Evolutionary conservation across 305 asterid species (phyloP), one percentile per base, ranked within the genome.

Genomic region (Fraxinus floribunda): DNA sequence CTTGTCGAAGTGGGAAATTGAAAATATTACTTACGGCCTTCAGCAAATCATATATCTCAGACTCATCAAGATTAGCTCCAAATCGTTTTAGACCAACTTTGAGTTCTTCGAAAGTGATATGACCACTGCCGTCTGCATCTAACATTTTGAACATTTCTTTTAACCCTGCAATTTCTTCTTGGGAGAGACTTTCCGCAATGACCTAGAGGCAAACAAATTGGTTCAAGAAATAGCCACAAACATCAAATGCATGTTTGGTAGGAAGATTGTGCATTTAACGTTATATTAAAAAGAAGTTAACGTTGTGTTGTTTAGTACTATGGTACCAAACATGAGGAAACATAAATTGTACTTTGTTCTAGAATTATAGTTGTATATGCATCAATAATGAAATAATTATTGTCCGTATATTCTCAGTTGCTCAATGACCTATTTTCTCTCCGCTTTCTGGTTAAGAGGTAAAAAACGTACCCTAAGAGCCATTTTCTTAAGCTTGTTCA

Each of bases 401-500:
- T 29, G 11, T 57, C 29, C 8, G 35, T 26, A 74, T 4, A 39
- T 16, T 64, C 64, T 46, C 30, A 2, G 11, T 32, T 36, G 52
- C 78, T 39, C 7, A 64, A 64, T 9, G 72, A 20, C 3, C 16
- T 64, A 64, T 8, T 60, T 20, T 64, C 34, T 64, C 35, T 0
- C 13, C 1, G 4, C 1, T 57, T 57, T 5, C 20, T 15, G 36
- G 62, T 41, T 64, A 9, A 57, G 44, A n/a, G 7, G 68, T 52
- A n/a, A 29, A 1, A 81, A 46, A 84, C 87, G 34, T 84, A 94
- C 98, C 84, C 94, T 88, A 36, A 94, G 86, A 80, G 97, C 95
- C 94, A 94, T 94, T 85, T 94, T 94, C 93, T 94, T 93, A 73
- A 94, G 93, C 88, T 91, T 91, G 90, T 91, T 85, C 97, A 93